Base-by-base conservation (phyloP, 2,329 filamentous ascomycete species). In the Fusarium chuoi region DNA sequence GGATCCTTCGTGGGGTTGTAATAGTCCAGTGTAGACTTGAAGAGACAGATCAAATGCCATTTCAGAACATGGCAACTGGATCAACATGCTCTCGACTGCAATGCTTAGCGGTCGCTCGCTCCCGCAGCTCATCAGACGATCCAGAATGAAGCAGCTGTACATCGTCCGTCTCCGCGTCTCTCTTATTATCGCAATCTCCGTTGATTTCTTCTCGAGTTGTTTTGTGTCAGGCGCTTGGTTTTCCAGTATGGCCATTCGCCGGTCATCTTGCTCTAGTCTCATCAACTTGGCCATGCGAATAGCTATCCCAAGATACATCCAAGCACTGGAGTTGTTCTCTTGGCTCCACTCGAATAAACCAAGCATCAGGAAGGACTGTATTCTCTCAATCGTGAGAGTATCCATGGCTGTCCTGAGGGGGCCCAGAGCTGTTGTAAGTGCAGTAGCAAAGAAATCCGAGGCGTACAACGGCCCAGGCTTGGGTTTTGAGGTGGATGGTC, bases 121-220 rank as follows among this genome's bases (percentile, higher is more conserved):
- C 26, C 91, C 91, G 74, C 89, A 91, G 41, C 90, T 89, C 30
- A 94, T 83, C 80, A 93, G 89, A 7, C 91, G 88, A 78, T 94
- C 92, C 74, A 94, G 85, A 58, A 94, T 90, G 66, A 93, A 90
- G 77, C 92, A 93, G 75, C 92, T 93, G 84, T 92, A 94, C 84
- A 94, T 92, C 2, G 92, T 93, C 12, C 93, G 88, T 33, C 92
- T 86, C 68, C 87, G 85, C 18, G 91, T 87, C 79, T 67, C 65
- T 41, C 62, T 67, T 33, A 67, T 33, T 14, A 67, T 67, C 5
- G 39, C 13, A 15, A 52, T 41, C 14, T 67, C 65, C 6, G 52
- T 26, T 7, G 35, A 41, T 7, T 24, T 52, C 10, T 8, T 67
- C 14, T 28, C 28, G 20, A 49, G 33, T n/a, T 4, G 24, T n/a